Evolutionary conservation across 2,329 filamentous ascomycete genomes (phyloP), one percentile per base, ranked within the genome.

Genomic region (Tolypocladium album): DNA sequence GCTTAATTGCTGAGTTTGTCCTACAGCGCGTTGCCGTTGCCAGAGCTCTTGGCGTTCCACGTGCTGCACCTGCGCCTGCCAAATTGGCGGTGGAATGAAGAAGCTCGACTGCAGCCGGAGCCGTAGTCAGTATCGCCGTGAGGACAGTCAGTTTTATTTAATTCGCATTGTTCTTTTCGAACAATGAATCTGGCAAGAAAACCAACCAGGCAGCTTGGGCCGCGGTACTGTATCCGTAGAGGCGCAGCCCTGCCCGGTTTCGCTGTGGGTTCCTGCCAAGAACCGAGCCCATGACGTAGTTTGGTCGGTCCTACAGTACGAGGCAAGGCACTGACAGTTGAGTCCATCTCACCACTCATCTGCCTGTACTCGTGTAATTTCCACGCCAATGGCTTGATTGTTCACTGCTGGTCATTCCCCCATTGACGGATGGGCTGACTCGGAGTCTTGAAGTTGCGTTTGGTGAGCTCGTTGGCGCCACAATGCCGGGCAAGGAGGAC

Each of bases 401-500:
- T 5, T 31, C 24, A 31, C 24, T 13, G 13, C 24, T 7, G 13
- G 45, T 6, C 24, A 5, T 50, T n/a, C 6, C 27, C 20, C 8
- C 7, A 50, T 52, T 15, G 27, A 20, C 47, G 2, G 15, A 31
- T 34, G 47, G 7, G 47, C 47, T 34, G 47, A 31, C 15, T n/a
- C 27, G 27, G 4, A 52, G 2, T 12, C 40, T 20, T 24, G 4
- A 12, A 8, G 24, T 36, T 31, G 6, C n/a, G 24, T 39, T 27
- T 9, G 5, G 13, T 27, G 39, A 40, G 22, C 39, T 27, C 53
- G 34, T 22, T 15, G 13, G 20, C 34, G 38, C 45, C 3, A 66
- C 58, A 62, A 75, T 76, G 73, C 69, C 73, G 47, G 69, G 69
- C 63, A 67, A 66, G 60, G 71, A 74, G 55, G 74, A 76, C 60